Evolutionary conservation across 306 rosid genomes (phyloP).

Genomic region (Psophocarpus tetragonolobus): DNA sequence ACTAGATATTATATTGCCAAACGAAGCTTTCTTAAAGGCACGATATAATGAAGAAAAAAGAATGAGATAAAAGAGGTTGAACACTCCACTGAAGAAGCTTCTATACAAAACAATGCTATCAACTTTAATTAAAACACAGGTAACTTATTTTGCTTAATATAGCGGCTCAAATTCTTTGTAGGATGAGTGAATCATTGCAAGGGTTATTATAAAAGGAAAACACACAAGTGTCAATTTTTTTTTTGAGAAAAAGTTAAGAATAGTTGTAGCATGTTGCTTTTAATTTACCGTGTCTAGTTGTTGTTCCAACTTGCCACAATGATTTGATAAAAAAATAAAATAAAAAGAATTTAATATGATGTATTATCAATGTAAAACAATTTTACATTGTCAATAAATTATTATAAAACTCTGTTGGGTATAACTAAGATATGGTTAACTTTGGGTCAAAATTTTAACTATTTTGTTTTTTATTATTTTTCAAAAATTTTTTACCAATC

Average conservation of each 20-base stretch:
- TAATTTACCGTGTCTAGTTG: background rate
- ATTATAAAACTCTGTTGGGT: no score
- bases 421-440: no score
- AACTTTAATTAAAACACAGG: background rate
- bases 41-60: background rate
- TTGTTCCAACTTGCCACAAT: constrained; percentile 35
- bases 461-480: no score
- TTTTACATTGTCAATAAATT: no score
- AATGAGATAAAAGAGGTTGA: constrained; percentile 20
- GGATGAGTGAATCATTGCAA: constrained; percentile 42
- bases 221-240: constrained; percentile 14
- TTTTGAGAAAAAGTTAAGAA: constrained; percentile 26
- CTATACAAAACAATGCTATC: constrained; percentile 19
- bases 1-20: constrained; percentile 34
- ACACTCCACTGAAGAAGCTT: constrained; percentile 47
- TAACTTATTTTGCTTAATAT: constrained; percentile 18
- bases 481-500: no score
- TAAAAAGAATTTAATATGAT: no score
- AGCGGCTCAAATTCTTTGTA: constrained; percentile 33
- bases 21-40: constrained; percentile 38
- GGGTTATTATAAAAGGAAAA: constrained; percentile 13
- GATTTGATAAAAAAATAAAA: background rate
- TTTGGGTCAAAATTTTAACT: no score
- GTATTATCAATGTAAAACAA: no score
- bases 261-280: constrained; percentile 23